Conservation (phyloP, 495 filamentous ascomycete genomes). For the Neurospora africana region DNA sequence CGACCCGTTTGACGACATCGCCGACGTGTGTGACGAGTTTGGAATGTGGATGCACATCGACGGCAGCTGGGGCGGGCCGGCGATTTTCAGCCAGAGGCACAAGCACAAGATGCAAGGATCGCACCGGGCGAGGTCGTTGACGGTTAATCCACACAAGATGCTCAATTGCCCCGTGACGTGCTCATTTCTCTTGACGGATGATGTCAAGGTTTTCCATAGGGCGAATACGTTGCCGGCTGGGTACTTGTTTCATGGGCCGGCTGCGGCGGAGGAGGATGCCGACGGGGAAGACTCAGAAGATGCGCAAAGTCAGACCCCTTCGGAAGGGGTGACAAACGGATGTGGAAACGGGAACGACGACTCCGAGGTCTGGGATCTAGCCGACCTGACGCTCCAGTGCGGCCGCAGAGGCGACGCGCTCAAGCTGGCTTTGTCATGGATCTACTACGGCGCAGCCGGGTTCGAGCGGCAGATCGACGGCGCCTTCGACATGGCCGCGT, state of each 20-base stretch:
- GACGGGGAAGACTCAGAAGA: slow-evolving; percentile 30
- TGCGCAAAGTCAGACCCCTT: not conserved
- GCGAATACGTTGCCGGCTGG: slow-evolving; percentile 81
- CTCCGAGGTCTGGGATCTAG: slow-evolving; percentile 76
- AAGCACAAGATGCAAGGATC: slow-evolving; percentile 55
- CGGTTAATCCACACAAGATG: slow-evolving; percentile 96
- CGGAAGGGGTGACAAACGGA: not conserved
- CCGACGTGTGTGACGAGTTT: slow-evolving; percentile 57
- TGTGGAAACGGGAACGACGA: not conserved
- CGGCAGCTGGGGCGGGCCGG: slow-evolving; percentile 80
- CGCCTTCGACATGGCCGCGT: slow-evolving; percentile 55
- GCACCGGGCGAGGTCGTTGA: slow-evolving; percentile 66
- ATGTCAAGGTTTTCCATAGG: slow-evolving; percentile 62
- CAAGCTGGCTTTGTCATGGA: slow-evolving; percentile 80
- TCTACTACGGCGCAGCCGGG: slow-evolving; percentile 62
- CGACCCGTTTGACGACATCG: slow-evolving; percentile 66
- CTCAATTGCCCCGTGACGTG: slow-evolving; percentile 83
- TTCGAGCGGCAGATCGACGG: slow-evolving; percentile 54
- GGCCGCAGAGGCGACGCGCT: slow-evolving; percentile 75
- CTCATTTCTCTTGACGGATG: slow-evolving; percentile 72
- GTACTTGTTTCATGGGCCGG: slow-evolving; percentile 69
- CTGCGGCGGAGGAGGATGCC: not conserved
- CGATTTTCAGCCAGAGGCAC: slow-evolving; percentile 61
- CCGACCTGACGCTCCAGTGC: slow-evolving; percentile 86
- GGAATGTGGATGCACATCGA: slow-evolving; percentile 88